These are phyloP conservation scores for Xylariaceae sp. DNA, from an alignment of 2,329 filamentous ascomycete genomes.

Conservation along the genomic window DNA sequence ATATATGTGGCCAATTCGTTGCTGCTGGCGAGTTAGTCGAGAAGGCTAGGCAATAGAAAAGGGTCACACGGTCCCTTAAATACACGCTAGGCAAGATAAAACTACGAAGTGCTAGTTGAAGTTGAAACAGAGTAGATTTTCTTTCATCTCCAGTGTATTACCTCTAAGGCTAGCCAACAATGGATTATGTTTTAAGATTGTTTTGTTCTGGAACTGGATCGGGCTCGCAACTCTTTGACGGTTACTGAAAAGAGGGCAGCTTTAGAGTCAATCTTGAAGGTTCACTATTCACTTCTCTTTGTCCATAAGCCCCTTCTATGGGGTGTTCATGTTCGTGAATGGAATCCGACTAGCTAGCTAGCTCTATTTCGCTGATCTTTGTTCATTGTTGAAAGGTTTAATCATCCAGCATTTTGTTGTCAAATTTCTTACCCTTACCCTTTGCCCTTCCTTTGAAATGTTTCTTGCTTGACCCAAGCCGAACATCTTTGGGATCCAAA, in stretches of 20 bases:
- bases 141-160: too few relatives aligned
- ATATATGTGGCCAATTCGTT: too few relatives aligned
- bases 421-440: conserved; percentile 62
- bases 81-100: too few relatives aligned
- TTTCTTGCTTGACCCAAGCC: conserved; percentile 77
- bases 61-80: too few relatives aligned
- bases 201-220: not conserved
- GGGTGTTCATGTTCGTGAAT: not conserved
- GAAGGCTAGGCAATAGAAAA: too few relatives aligned
- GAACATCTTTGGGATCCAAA: conserved; percentile 80
- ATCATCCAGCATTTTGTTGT: conserved; percentile 42
- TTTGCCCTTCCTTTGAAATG: conserved; percentile 85
- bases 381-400: not conserved
- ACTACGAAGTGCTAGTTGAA: not conserved
- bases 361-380: not conserved
- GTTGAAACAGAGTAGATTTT: too few relatives aligned
- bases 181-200: not conserved
- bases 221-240: not conserved
- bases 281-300: not conserved
- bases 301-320: not conserved
- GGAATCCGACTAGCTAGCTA: not conserved
- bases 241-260: not conserved
- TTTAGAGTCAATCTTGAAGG: not conserved
- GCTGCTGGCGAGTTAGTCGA: too few relatives aligned
- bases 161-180: too few relatives aligned